A percentile compares a stretch with the other conserved stretches of the same genome.
These are phyloP conservation scores for Cucumis cinereus DNA, from an alignment of 306 rosid species.

Conservation along the genomic window DNA sequence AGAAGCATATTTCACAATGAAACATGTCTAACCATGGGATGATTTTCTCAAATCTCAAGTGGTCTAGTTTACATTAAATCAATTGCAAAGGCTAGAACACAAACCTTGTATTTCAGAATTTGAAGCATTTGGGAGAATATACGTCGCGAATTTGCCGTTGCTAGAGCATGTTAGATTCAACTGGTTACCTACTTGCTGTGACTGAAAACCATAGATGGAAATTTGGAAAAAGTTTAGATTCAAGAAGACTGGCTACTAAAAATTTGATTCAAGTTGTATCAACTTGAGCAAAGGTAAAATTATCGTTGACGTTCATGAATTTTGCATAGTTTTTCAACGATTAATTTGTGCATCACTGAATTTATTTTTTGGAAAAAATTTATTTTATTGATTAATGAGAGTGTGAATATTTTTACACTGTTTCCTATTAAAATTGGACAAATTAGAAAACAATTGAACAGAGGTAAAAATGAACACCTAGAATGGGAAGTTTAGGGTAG, in stretches of 20 bases:
- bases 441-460: no score
- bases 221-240: constrained; percentile 7
- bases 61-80: constrained; percentile 6
- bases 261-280: no score
- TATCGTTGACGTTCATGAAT: no score
- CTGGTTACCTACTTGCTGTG: constrained; percentile 61
- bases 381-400: no score
- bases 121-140: constrained; percentile 30
- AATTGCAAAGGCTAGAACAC: constrained; percentile 61
- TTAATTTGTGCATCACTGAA: no score
- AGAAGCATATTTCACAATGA: not conserved
- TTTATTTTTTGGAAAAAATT: no score
- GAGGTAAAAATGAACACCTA: no score
- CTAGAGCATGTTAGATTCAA: constrained; percentile 63
- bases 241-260: not conserved
- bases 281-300: no score
- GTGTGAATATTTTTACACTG: no score
- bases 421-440: no score
- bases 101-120: constrained; percentile 60
- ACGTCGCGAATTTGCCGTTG: constrained; percentile 45
- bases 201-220: constrained; percentile 32
- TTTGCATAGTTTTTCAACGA: no score
- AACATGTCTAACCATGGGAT: not conserved
- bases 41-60: not conserved
- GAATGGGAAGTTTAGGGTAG: no score